Conservation (phyloP, 2,329 filamentous ascomycete species). For the Diaporthe sp. region DNA sequence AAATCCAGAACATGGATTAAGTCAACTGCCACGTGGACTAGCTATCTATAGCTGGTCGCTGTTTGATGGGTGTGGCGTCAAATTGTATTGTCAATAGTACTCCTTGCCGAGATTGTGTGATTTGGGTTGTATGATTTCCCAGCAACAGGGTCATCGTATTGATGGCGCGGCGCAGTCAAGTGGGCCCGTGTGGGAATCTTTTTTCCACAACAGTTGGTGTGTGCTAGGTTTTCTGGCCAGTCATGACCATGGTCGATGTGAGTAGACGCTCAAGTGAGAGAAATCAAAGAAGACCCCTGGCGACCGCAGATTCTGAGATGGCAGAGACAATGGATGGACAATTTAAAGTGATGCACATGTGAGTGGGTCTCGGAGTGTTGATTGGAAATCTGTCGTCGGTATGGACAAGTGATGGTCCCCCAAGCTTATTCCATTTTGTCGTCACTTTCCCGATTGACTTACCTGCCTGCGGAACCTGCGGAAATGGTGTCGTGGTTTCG, state of each 20-base stretch:
- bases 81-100: constrained; percentile 2
- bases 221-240: not conserved
- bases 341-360: constrained; percentile 1
- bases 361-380: not conserved
- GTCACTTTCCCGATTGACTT: too few relatives aligned
- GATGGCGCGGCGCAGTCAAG: not conserved
- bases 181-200: constrained; percentile 1
- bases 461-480: not conserved
- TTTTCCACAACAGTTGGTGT: not conserved
- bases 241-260: not conserved
- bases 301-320: not conserved
- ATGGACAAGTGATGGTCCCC: not conserved
- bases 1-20: not conserved
- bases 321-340: not conserved
- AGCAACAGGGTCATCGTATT: not conserved
- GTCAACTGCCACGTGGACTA: not conserved
- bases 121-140: not conserved
- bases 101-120: constrained; percentile 8
- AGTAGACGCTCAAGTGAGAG: not conserved
- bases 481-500: not conserved
- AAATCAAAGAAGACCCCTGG: not conserved
- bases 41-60: not conserved
- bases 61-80: not conserved
- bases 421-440: not conserved
- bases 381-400: not conserved